A percentile compares a stretch with the other conserved stretches of the same genome.
These are phyloP conservation scores for Cercophora newfieldiana DNA, from an alignment of 495 filamentous ascomycete genomes.

Conservation along the genomic window DNA sequence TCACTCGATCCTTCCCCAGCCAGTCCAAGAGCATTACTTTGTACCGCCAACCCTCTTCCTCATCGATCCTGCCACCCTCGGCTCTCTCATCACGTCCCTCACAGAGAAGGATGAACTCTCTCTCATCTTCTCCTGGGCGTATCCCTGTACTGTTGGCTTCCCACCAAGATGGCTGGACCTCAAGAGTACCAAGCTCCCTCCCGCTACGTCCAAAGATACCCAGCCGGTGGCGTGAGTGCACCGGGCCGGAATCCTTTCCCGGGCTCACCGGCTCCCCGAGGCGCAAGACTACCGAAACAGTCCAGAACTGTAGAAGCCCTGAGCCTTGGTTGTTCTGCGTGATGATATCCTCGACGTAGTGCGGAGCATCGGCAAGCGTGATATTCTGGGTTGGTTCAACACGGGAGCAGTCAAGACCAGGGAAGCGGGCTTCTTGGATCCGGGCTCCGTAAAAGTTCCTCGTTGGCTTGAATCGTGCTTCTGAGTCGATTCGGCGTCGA, in stretches of 20 bases:
- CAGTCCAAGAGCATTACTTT: constrained; percentile 24
- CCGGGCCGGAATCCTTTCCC: neutral
- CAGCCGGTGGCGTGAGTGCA: neutral
- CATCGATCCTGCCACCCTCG: constrained; percentile 6
- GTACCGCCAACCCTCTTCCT: constrained; percentile 24
- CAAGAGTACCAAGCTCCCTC: neutral
- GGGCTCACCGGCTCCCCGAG: neutral
- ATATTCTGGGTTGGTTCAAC: neutral
- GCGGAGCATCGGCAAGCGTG: neutral
- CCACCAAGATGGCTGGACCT: neutral
- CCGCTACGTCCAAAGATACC: neutral
- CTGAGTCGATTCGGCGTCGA: neutral
- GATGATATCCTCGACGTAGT: neutral
- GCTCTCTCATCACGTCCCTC: neutral
- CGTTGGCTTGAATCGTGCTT: too few species aligned
- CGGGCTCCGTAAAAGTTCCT: constrained; percentile 10
- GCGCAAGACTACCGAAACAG: neutral
- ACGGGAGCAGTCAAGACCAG: neutral
- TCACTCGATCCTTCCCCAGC: neutral
- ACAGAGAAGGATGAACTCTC: constrained; percentile 17
- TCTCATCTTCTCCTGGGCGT: neutral
- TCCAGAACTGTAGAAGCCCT: constrained; percentile 6
- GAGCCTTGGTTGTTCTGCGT: neutral
- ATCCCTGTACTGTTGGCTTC: neutral
- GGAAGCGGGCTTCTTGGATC: neutral